Percentiles rank a stretch among this genome's conserved stretches.
phyloP scores from a whole-genome alignment of 1,139 yeast genomes.

The Sugiyamaella paludigena region DNA sequence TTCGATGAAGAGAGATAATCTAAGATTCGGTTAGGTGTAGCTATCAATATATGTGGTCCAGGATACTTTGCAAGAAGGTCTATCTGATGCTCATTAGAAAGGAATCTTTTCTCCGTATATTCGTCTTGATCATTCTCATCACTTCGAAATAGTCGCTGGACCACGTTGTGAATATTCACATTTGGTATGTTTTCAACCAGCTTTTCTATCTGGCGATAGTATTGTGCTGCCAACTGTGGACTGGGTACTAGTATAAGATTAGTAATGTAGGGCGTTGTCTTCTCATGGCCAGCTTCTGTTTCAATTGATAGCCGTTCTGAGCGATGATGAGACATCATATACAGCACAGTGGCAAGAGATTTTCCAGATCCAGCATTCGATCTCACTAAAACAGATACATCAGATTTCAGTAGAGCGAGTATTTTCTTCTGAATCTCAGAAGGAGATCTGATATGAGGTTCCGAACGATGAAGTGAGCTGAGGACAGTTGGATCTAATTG shows the following conservation, averaged over 20 bases:
- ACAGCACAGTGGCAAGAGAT: slow-evolving; percentile 30
- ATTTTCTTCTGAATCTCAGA: slow-evolving; percentile 34
- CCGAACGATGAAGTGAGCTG: slow-evolving; percentile 12
- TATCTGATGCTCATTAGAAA: slow-evolving; percentile 44
- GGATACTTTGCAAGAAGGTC: slow-evolving; percentile 61
- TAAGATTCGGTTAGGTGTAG: slow-evolving; percentile 84
- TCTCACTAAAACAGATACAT: slow-evolving; percentile 29
- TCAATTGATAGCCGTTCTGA: not conserved
- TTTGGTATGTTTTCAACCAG: slow-evolving; percentile 48
- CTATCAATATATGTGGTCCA: slow-evolving; percentile 75
- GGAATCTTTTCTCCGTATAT: slow-evolving; percentile 16
- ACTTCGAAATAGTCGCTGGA: slow-evolving; percentile 65
- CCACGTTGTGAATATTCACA: slow-evolving; percentile 40
- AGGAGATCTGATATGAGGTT: slow-evolving; percentile 25
- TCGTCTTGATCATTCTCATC: slow-evolving; percentile 69
- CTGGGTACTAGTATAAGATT: slow-evolving; percentile 71
- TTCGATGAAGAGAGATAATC: slow-evolving; percentile 52
- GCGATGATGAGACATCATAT: slow-evolving; percentile 21
- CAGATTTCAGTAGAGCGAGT: slow-evolving; percentile 34
- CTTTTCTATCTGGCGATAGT: slow-evolving; percentile 42
- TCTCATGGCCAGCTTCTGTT: not conserved
- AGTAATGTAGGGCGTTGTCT: slow-evolving; percentile 19
- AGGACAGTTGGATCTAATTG: slow-evolving; percentile 19
- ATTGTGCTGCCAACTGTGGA: slow-evolving; percentile 75
- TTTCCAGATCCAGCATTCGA: slow-evolving; percentile 35